Evolutionary conservation across 805 yeast species (phyloP).

Genomic region (Pichia nakasei): DNA sequence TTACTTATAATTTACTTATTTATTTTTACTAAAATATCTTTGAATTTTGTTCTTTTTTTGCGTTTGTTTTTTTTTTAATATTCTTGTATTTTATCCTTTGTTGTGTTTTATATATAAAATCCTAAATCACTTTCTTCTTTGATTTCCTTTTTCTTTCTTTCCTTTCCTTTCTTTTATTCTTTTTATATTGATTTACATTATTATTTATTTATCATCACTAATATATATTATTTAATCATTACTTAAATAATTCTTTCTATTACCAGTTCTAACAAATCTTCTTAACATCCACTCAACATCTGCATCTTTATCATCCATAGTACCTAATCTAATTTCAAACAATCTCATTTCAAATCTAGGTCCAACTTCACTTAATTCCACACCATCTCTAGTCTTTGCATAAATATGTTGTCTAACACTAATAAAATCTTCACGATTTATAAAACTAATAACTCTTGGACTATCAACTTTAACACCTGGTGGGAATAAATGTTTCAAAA

Average conservation of each 20-base stretch:
- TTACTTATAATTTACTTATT: constrained; percentile 6
- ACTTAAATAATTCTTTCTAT: constrained; percentile 78
- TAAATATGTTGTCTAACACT: constrained; percentile 93
- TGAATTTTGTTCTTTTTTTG: too few relatives aligned
- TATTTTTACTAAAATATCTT: too few relatives aligned
- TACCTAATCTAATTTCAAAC: constrained; percentile 81
- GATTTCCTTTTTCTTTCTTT: too few relatives aligned
- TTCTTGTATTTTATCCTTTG: too few relatives aligned
- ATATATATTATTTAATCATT: constrained; percentile 13
- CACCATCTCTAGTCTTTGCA: constrained; percentile 78
- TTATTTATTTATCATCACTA: too few relatives aligned
- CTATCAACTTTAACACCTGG: constrained; percentile 92
- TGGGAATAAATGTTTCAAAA: constrained; percentile 85
- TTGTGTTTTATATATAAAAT: too few relatives aligned
- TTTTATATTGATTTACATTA: too few relatives aligned
- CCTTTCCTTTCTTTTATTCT: too few relatives aligned
- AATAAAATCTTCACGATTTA: constrained; percentile 84
- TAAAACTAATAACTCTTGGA: constrained; percentile 87
- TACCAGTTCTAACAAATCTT: constrained; percentile 91
- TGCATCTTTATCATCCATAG: constrained; percentile 90
- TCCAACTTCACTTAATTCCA: constrained; percentile 92
- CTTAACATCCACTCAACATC: constrained; percentile 96
- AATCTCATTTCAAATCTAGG: constrained; percentile 98
- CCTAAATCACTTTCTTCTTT: too few relatives aligned
- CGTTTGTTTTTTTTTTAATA: too few relatives aligned